These are phyloP conservation scores for Leucogyrophana mollusca DNA, from an alignment of 768 basidiomycete species.

Conservation along the genomic window DNA sequence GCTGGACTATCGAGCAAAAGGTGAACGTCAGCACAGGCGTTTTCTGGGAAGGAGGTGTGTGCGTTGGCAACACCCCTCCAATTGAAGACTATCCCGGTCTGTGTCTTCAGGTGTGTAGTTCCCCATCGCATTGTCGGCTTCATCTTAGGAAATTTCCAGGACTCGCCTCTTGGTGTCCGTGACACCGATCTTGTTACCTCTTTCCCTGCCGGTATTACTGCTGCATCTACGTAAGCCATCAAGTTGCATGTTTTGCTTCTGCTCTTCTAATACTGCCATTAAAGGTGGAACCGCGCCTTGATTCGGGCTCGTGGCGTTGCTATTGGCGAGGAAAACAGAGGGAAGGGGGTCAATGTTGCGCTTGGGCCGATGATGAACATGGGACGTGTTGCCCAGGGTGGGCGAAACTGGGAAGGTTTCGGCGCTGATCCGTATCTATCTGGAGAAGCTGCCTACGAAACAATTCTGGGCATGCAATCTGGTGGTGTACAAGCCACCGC, in stretches of 20 bases:
- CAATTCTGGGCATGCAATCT: slow-evolving; percentile 77
- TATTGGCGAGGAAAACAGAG: slow-evolving; percentile 81
- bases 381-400: slow-evolving; percentile 73
- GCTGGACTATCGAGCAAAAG: slow-evolving; percentile 61
- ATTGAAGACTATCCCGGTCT: slow-evolving; percentile 61
- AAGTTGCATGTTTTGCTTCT: neutral
- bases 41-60: slow-evolving; percentile 48
- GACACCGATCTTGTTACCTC: slow-evolving; percentile 68
- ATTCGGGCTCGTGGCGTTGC: slow-evolving; percentile 73
- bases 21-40: slow-evolving; percentile 64
- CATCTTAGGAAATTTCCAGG: slow-evolving; percentile 30
- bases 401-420: slow-evolving; percentile 95
- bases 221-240: slow-evolving; percentile 69
- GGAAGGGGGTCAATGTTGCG: slow-evolving; percentile 82
- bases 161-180: slow-evolving; percentile 79
- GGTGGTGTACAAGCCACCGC: slow-evolving; percentile 87
- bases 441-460: slow-evolving; percentile 78
- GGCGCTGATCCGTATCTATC: slow-evolving; percentile 85
- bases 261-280: neutral
- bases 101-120: slow-evolving; percentile 57
- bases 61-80: slow-evolving; percentile 67
- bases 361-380: slow-evolving; percentile 88
- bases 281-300: slow-evolving; percentile 72
- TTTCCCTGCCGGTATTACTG: slow-evolving; percentile 84
- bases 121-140: neutral